Conservation (phyloP, 805 yeast species). For the Candida hungchunana region DNA sequence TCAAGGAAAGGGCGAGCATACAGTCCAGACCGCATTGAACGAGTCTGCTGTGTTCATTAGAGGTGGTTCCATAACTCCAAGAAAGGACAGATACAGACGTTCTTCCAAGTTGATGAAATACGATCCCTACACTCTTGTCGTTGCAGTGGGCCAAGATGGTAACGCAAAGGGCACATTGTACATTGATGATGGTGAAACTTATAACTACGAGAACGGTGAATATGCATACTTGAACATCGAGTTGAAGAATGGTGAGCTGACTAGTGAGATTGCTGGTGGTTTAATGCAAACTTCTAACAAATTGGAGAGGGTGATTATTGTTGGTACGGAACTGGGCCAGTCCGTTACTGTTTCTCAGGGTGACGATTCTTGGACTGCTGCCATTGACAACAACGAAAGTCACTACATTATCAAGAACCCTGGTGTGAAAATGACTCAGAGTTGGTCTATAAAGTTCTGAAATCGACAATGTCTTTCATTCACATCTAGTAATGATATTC, state of each 20-base stretch:
- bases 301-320: constrained; percentile 53
- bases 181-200: constrained; percentile 83
- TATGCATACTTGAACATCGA: constrained; percentile 40
- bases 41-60: constrained; percentile 68
- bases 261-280: constrained; percentile 26
- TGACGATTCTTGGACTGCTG: constrained; percentile 35
- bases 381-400: constrained; percentile 21
- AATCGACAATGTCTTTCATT: neutral
- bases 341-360: constrained; percentile 33
- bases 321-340: constrained; percentile 30
- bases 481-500: constrained; percentile 55
- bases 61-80: constrained; percentile 74
- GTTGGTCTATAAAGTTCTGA: constrained; percentile 43
- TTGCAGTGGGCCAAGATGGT: constrained; percentile 50
- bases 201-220: constrained; percentile 48
- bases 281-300: constrained; percentile 26
- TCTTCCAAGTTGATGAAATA: constrained; percentile 67
- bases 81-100: constrained; percentile 73
- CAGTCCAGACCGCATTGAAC: constrained; percentile 42
- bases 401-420: constrained; percentile 45
- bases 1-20: constrained; percentile 37
- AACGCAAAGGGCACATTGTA: constrained; percentile 58
- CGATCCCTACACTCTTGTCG: constrained; percentile 77
- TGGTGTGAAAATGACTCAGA: constrained; percentile 36
- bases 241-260: constrained; percentile 32